A percentile compares a stretch with the other conserved stretches of the same genome.
Evolutionary conservation across 495 filamentous ascomycete species (phyloP).

Genomic region (Parachaetomium inaequale): DNA sequence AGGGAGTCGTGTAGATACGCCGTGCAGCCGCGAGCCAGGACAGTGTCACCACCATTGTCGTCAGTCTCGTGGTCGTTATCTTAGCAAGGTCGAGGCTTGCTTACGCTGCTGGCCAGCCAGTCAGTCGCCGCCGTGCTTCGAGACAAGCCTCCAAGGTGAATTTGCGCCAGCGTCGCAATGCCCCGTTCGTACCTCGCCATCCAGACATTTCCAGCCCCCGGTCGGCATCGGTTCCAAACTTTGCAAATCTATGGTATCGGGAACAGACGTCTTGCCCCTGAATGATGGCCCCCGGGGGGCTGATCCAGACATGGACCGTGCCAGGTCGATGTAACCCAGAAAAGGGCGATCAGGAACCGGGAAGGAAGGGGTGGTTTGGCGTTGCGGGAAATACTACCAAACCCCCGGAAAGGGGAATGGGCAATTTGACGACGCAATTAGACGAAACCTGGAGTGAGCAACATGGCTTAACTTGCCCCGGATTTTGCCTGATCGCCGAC

Average conservation of each 20-base stretch:
- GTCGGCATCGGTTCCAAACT: slow-evolving; percentile 21
- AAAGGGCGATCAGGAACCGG: neutral
- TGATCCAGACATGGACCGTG: slow-evolving; percentile 11
- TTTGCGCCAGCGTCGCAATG: neutral
- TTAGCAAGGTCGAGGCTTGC: neutral
- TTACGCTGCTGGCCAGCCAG: neutral
- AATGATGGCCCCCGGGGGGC: neutral
- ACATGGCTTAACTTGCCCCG: neutral
- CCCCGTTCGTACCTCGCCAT: neutral
- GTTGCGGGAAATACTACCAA: neutral
- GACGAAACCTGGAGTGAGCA: neutral
- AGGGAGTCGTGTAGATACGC: neutral
- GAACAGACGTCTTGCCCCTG: slow-evolving; percentile 9
- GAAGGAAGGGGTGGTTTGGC: neutral
- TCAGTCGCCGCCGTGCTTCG: neutral
- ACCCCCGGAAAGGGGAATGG: neutral
- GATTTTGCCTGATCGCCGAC: neutral
- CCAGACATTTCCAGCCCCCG: neutral
- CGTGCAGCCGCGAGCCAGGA: neutral
- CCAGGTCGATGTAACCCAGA: slow-evolving; percentile 10
- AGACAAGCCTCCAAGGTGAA: neutral
- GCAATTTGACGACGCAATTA: neutral
- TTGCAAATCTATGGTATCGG: slow-evolving; percentile 23
- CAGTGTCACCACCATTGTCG: neutral
- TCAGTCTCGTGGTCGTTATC: neutral